Base-by-base conservation (phyloP, 208 protist species). In the Acanthamoeba castellanii region DNA sequence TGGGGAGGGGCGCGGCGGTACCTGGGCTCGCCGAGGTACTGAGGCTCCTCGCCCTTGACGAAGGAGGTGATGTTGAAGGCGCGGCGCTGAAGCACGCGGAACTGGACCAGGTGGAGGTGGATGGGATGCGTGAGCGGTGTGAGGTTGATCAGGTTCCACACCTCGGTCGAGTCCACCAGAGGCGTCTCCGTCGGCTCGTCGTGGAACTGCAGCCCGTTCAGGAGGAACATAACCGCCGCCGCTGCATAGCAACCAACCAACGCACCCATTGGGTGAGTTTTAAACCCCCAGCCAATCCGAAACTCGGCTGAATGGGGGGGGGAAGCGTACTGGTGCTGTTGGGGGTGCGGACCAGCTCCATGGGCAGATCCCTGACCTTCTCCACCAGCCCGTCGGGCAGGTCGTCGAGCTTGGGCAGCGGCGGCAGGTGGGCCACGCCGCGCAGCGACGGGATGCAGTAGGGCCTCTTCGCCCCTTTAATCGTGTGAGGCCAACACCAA, bases 21-120 rank as follows among this genome's bases (percentile, higher is more conserved):
- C 64, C 64, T 9, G 13, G 64, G 9, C 9, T 5, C 9, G 14
- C 64, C 64, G 8, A 27, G n/a, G 64, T 22, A 70, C 64, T 70
- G 64, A 5, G 64, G 64, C 20, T 5, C 9, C 64, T 70, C 25
- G n/a, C 64, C 64, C 20, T 70, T 7, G 64, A 70, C 64, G 85
- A 55, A 92, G 52, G 66, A 13, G 14, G 85, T 64, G 57, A 3
- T n/a, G 42, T 2, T 42, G 85, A 92, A 92, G 2, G 85, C 0
- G 52, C 61, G 85, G 30, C 85, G 52, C 57, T 92, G 85, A 25
- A 92, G 52, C 3, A 92, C n/a, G 61, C 85, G 85, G 85, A 92
- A 92, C 61, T 92, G 85, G 20, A 34, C 72, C 2, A 92, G 55
- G 55, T 92, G 85, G 85, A 92, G 45, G 85, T 92, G 85, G 20